These are phyloP conservation scores for Pisolithus albus DNA, from an alignment of 768 basidiomycete genomes.

Conservation along the genomic window DNA sequence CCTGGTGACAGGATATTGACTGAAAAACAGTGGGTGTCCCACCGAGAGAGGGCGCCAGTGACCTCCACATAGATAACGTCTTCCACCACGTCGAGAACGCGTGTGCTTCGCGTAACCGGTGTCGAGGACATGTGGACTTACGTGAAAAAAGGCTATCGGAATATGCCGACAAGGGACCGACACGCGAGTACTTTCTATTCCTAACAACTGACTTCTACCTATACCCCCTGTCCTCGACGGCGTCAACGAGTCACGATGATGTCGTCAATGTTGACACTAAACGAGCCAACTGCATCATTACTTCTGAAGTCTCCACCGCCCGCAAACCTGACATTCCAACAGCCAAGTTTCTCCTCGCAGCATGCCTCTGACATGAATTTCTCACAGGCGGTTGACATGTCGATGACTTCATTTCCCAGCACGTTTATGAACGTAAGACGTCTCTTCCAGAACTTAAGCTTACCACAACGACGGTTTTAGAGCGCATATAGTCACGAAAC, in stretches of 20 bases:
- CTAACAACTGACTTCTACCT: no score
- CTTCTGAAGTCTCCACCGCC: not conserved
- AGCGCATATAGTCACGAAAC: not conserved
- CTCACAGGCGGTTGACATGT: not conserved
- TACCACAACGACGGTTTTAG: not conserved
- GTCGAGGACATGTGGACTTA: not conserved
- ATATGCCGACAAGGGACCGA: not conserved
- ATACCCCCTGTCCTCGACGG: not conserved
- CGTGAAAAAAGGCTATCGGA: not conserved
- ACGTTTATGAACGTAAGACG: not conserved
- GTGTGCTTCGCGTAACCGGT: not conserved
- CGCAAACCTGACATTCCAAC: not conserved
- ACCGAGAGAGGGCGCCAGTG: not conserved
- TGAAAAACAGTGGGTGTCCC: not conserved
- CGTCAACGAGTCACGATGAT: not conserved
- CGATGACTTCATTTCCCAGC: not conserved
- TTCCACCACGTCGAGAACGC: not conserved
- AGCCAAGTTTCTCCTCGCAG: not conserved
- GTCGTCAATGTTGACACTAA: not conserved
- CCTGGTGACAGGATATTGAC: not conserved
- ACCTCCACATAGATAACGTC: not conserved
- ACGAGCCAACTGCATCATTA: not conserved
- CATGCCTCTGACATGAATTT: not conserved
- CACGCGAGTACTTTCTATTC: not conserved
- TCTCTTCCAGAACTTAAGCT: not conserved